Conservation (phyloP, 345 rosid genomes). For the Orychophragmus violaceus region DNA sequence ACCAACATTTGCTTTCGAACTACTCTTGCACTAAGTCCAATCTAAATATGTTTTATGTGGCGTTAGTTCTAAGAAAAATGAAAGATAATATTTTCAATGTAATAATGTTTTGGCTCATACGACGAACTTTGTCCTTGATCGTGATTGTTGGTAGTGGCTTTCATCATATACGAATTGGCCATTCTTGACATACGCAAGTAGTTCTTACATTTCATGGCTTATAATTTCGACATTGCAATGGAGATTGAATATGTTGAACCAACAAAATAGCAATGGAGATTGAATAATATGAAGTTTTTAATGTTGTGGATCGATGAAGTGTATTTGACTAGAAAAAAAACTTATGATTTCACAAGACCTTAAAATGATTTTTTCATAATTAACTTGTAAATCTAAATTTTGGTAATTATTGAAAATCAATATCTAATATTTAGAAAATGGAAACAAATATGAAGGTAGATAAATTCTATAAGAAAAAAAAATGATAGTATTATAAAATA, state of each 20-base stretch:
- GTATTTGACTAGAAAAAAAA: not conserved
- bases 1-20: slow-evolving; percentile 31
- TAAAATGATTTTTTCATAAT: not conserved
- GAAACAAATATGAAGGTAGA: not conserved
- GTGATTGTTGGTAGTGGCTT: slow-evolving; percentile 1
- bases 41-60: slow-evolving; percentile 6
- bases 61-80: not conserved
- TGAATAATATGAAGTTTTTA: not conserved
- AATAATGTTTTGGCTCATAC: slow-evolving; percentile 29
- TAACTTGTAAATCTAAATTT: not conserved
- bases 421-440: not conserved
- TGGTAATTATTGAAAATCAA: not conserved
- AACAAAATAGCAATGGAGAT: not conserved
- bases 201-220: not conserved
- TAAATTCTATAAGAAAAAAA: not conserved
- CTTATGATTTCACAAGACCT: not conserved
- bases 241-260: not conserved
- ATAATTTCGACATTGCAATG: not conserved
- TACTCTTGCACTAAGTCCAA: slow-evolving; percentile 25
- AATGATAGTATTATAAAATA: no score
- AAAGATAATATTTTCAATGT: slow-evolving; percentile 25
- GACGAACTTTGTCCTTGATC: slow-evolving; percentile 24
- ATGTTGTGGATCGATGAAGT: not conserved
- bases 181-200: not conserved
- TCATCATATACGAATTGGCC: slow-evolving; percentile 10